Evolutionary conservation across 441 rosid species (phyloP).

Genomic region (Jatropha multifida): DNA sequence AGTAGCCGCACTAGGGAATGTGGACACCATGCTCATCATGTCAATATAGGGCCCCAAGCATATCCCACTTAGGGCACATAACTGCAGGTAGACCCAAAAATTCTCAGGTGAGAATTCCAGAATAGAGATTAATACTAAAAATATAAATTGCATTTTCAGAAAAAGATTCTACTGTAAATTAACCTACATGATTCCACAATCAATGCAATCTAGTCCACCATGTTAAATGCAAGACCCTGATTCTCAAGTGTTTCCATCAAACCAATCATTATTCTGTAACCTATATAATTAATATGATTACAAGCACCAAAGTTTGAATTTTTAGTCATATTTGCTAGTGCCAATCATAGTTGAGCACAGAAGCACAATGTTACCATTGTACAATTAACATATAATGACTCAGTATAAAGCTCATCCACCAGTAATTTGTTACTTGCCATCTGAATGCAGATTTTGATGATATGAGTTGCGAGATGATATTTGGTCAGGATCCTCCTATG

Average conservation of each 20-base stretch:
- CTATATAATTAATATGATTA: constrained; percentile 14
- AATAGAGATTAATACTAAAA: constrained; percentile 17
- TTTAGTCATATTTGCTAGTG: constrained; percentile 20
- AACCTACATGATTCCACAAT: constrained; percentile 11
- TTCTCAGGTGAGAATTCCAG: constrained; percentile 33
- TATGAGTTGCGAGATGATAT: constrained; percentile 92
- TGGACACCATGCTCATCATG: constrained; percentile 58
- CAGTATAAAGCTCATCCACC: background rate
- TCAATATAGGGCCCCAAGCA: constrained; percentile 52
- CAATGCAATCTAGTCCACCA: constrained; percentile 27
- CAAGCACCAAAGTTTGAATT: constrained; percentile 24
- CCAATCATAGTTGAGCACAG: constrained; percentile 25
- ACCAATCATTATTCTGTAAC: constrained; percentile 37
- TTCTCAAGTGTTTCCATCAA: constrained; percentile 37
- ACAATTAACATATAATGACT: constrained; percentile 7
- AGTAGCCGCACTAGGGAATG: constrained; percentile 59
- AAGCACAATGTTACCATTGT: background rate
- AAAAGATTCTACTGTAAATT: constrained; percentile 22
- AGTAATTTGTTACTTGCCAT: background rate
- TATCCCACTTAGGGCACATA: constrained; percentile 65
- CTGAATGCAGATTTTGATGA: constrained; percentile 82
- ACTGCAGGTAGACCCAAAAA: constrained; percentile 48
- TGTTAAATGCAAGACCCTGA: constrained; percentile 16
- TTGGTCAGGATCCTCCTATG: constrained; percentile 80
- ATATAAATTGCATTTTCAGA: constrained; percentile 17